Evolutionary conservation across 495 filamentous ascomycete genomes (phyloP).

Genomic region (Xylaria palmicola): DNA sequence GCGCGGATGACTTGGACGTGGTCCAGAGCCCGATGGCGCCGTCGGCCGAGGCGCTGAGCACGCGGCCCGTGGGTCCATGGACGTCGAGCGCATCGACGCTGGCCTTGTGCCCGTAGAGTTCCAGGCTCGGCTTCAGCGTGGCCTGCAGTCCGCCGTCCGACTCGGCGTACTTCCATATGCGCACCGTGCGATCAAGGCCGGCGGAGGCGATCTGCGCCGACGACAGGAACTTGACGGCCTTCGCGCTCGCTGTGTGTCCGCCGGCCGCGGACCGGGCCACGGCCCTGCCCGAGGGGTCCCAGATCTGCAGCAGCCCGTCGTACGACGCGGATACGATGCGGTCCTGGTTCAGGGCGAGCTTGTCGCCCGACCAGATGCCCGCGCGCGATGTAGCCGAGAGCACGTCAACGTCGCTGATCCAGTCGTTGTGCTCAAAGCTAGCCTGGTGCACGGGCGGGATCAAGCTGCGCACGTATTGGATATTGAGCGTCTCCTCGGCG

Average conservation of each 20-base stretch:
- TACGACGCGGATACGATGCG: conserved; percentile 86
- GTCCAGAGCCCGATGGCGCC: conserved; percentile 83
- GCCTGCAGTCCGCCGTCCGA: conserved; percentile 56
- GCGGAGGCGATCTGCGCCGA: conserved; percentile 73
- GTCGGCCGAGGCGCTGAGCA: conserved; percentile 82
- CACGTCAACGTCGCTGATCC: conserved; percentile 91
- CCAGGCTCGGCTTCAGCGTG: conserved; percentile 70
- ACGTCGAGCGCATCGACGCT: conserved; percentile 75
- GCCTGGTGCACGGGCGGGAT: conserved; percentile 83
- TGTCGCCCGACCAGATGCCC: conserved; percentile 51
- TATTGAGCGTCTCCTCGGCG: conserved; percentile 76
- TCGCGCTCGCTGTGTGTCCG: conserved; percentile 74
- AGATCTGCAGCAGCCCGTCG: conserved; percentile 82
- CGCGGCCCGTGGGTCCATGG: conserved; percentile 67
- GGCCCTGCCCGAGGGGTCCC: conserved; percentile 80
- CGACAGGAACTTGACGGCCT: conserved; percentile 77
- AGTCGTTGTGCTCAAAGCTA: conserved; percentile 93
- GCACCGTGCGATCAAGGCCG: conserved; percentile 76
- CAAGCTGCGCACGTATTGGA: conserved; percentile 90
- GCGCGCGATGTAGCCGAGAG: conserved; percentile 65
- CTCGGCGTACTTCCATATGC: conserved; percentile 84
- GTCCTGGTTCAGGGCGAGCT: conserved; percentile 44
- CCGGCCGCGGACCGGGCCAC: conserved; percentile 69
- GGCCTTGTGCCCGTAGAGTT: conserved; percentile 81
- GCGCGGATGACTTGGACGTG: conserved; percentile 67